Percentiles rank a stretch among this genome's conserved stretches.
Evolutionary conservation across 2,329 filamentous ascomycete species (phyloP).

Genomic region (Canariomyces notabilis): DNA sequence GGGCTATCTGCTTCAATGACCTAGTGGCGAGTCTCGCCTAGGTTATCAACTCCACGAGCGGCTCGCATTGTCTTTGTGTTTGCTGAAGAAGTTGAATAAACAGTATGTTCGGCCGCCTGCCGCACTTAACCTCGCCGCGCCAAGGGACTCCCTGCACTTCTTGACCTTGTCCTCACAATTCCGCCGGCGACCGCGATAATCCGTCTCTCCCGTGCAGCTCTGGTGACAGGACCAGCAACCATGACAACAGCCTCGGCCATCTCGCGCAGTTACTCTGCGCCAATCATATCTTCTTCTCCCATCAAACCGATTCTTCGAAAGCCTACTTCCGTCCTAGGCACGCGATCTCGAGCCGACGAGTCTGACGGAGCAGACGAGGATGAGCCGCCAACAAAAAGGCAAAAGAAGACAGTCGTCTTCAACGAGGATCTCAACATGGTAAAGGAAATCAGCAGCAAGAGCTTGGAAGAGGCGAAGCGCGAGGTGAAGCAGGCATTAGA

Average conservation of each 20-base stretch:
- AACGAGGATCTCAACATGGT: constrained; percentile 54
- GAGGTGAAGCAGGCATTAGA: constrained; percentile 54
- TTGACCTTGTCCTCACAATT: background rate
- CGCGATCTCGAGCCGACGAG: constrained; percentile 35
- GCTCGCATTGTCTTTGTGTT: background rate
- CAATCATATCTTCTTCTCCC: constrained; percentile 31
- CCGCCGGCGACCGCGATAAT: background rate
- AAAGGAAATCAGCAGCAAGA: constrained; percentile 49
- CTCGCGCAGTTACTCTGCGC: constrained; percentile 15
- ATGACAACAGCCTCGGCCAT: constrained; percentile 35
- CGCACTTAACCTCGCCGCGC: background rate
- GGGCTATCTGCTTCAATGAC: too few relatives aligned
- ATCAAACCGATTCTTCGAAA: constrained; percentile 51
- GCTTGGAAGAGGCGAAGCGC: constrained; percentile 51
- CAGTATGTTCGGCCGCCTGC: constrained; percentile 15
- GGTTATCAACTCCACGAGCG: constrained; percentile 2
- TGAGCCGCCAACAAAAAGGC: constrained; percentile 43
- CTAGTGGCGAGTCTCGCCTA: too few relatives aligned
- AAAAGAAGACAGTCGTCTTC: constrained; percentile 52
- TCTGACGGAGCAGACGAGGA: constrained; percentile 38
- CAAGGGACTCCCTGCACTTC: constrained; percentile 3
- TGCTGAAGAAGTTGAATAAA: background rate
- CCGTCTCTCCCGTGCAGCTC: background rate
- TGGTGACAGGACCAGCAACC: background rate
- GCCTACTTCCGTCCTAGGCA: constrained; percentile 41